Evolutionary conservation across 495 filamentous ascomycete genomes (phyloP).

Genomic region (Annulohypoxylon bovei): DNA sequence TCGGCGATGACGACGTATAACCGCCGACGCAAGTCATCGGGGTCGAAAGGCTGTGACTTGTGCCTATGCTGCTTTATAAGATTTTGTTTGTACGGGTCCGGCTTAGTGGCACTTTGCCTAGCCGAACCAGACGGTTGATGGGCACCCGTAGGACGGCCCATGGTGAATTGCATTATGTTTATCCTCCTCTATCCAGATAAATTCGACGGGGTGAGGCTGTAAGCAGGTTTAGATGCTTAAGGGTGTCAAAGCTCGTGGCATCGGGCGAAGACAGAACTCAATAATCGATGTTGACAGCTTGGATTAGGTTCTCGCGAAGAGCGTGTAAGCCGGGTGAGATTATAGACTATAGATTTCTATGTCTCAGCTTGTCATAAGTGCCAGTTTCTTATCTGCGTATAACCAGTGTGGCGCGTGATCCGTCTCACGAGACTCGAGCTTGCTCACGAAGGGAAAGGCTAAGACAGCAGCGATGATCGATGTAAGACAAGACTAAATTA

Average conservation of each 20-base stretch:
- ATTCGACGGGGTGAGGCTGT: neutral
- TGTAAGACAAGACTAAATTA: constrained; percentile 23
- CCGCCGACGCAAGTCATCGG: constrained; percentile 59
- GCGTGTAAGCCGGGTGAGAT: neutral
- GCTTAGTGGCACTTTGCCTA: constrained; percentile 15
- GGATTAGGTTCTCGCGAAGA: neutral
- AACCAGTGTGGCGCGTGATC: constrained; percentile 18
- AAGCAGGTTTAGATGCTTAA: neutral
- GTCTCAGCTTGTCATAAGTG: constrained; percentile 8
- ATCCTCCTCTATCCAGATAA: neutral
- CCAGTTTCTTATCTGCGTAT: constrained; percentile 12
- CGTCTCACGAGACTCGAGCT: constrained; percentile 25
- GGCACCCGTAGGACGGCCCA: constrained; percentile 35
- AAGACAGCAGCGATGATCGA: constrained; percentile 28
- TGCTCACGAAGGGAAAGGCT: constrained; percentile 1
- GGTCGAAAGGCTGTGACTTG: constrained; percentile 59
- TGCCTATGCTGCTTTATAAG: constrained; percentile 25
- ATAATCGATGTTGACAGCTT: neutral
- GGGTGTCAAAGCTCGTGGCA: constrained; percentile 8
- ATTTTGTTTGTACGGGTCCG: constrained; percentile 27
- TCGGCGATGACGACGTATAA: constrained; percentile 58
- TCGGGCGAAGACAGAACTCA: constrained; percentile 13
- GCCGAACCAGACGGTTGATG: constrained; percentile 10
- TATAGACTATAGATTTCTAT: neutral
- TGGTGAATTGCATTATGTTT: constrained; percentile 35